Conservation (phyloP, 2,329 filamentous ascomycete genomes). For the Massarina eburnea region DNA sequence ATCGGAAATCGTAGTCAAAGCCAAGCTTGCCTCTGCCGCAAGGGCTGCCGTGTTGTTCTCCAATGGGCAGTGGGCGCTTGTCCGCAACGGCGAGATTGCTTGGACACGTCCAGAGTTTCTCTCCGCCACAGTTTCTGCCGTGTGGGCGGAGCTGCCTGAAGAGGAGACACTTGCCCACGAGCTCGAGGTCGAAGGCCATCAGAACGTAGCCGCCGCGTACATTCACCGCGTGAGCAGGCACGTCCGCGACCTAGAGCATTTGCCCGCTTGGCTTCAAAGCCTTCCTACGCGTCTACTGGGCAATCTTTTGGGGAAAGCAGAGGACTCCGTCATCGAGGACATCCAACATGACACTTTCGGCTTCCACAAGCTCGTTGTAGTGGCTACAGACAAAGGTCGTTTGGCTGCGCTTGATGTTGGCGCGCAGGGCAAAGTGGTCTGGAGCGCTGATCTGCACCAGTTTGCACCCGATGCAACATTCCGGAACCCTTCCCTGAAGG, state of each 20-base stretch:
- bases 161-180: conserved; percentile 75
- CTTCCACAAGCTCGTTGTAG: conserved; percentile 80
- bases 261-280: conserved; percentile 71
- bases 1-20: conserved; percentile 79
- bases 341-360: conserved; percentile 77
- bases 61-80: conserved; percentile 75
- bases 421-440: conserved; percentile 71
- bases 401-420: conserved; percentile 79
- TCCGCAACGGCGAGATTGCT: conserved; percentile 76
- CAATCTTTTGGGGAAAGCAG: conserved; percentile 56
- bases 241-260: conserved; percentile 70
- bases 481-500: conserved; percentile 57
- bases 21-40: conserved; percentile 69
- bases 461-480: conserved; percentile 60
- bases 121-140: conserved; percentile 75
- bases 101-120: conserved; percentile 86
- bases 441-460: conserved; percentile 68
- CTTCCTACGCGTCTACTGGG: conserved; percentile 70
- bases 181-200: conserved; percentile 82
- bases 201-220: conserved; percentile 79
- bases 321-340: conserved; percentile 55
- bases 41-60: conserved; percentile 69
- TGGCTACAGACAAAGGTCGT: conserved; percentile 77
- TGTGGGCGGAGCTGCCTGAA: conserved; percentile 76
- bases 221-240: conserved; percentile 84